Percentiles rank a stretch among this genome's conserved stretches.
Conservation (phyloP, 768 basidiomycete genomes). For the Chalciporus pseudorubinellus region DNA sequence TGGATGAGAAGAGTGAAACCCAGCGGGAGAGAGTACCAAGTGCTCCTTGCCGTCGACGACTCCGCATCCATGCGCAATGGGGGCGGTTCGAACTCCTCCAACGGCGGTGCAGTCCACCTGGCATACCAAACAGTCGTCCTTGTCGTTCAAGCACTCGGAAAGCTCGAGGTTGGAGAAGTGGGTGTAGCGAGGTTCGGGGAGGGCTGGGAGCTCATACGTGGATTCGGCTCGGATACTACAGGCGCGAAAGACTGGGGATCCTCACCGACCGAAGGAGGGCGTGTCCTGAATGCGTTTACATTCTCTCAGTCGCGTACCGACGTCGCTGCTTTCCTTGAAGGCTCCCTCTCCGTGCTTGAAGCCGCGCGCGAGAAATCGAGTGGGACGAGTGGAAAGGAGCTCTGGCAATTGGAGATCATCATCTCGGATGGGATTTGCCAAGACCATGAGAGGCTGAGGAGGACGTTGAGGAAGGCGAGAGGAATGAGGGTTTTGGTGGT, state of each 20-base stretch:
- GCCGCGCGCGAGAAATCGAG: constrained; percentile 66
- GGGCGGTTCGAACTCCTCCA: background rate
- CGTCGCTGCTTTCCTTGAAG: constrained; percentile 77
- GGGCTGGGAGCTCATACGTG: constrained; percentile 82
- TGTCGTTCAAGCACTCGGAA: constrained; percentile 85
- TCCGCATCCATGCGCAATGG: constrained; percentile 80
- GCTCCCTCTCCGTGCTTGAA: constrained; percentile 70
- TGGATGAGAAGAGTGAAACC: constrained; percentile 96
- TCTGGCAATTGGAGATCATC: constrained; percentile 98
- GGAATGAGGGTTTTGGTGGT: constrained; percentile 94
- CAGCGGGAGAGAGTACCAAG: constrained; percentile 92
- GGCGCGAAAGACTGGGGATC: constrained; percentile 54
- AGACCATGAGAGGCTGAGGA: constrained; percentile 83
- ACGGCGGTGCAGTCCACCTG: constrained; percentile 59
- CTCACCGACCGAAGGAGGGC: constrained; percentile 26
- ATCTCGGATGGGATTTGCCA: constrained; percentile 99
- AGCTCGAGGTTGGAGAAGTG: constrained; percentile 94
- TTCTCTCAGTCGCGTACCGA: constrained; percentile 91
- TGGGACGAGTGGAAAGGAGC: constrained; percentile 64
- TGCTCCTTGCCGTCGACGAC: constrained; percentile 92
- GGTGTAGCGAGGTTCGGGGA: constrained; percentile 90
- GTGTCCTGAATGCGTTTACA: constrained; percentile 76
- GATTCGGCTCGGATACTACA: constrained; percentile 80
- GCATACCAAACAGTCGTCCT: constrained; percentile 92
- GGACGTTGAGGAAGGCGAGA: constrained; percentile 76